phyloP scores from a whole-genome alignment of 805 yeast genomes.

The Candida incommunis region DNA sequence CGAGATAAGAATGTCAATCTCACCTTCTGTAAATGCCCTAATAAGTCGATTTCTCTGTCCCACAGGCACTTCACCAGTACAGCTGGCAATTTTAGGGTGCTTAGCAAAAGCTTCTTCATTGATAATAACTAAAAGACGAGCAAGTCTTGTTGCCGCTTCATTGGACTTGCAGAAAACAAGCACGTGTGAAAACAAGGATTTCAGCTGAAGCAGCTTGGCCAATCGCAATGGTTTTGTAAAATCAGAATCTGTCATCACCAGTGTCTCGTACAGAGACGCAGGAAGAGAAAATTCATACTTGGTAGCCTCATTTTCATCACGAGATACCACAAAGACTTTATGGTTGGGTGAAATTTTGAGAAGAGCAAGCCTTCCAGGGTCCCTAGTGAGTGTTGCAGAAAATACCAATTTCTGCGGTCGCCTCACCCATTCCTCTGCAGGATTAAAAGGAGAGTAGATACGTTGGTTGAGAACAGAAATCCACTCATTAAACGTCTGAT shows the following conservation, averaged over 20 bases:
- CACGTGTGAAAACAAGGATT: constrained; percentile 26
- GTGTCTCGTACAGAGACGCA: constrained; percentile 19
- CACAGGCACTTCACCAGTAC: constrained; percentile 24
- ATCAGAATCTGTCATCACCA: constrained; percentile 18
- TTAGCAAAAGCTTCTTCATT: constrained; percentile 12
- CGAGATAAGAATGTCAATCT: constrained; percentile 39
- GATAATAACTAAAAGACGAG: constrained; percentile 41
- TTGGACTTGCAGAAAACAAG: constrained; percentile 62
- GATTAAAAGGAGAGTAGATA: constrained; percentile 6
- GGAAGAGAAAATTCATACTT: constrained; percentile 24
- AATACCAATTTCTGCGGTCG: constrained; percentile 57
- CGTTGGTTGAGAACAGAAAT: constrained; percentile 30
- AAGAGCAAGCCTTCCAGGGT: constrained; percentile 70
- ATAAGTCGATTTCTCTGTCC: constrained; percentile 42
- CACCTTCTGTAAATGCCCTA: constrained; percentile 41
- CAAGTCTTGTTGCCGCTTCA: constrained; percentile 73
- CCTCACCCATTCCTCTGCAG: constrained; percentile 14
- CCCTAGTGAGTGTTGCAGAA: constrained; percentile 88
- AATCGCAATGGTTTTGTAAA: constrained; percentile 61
- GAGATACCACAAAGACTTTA: constrained; percentile 60
- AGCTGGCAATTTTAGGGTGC: constrained; percentile 15
- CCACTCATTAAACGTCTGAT: constrained; percentile 94
- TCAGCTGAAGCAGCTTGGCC: constrained; percentile 33
- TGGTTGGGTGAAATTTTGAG: constrained; percentile 53
- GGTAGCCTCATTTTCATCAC: constrained; percentile 20